Conservation (phyloP, 164 flowering plant species). For the Taxillus chinensis region DNA sequence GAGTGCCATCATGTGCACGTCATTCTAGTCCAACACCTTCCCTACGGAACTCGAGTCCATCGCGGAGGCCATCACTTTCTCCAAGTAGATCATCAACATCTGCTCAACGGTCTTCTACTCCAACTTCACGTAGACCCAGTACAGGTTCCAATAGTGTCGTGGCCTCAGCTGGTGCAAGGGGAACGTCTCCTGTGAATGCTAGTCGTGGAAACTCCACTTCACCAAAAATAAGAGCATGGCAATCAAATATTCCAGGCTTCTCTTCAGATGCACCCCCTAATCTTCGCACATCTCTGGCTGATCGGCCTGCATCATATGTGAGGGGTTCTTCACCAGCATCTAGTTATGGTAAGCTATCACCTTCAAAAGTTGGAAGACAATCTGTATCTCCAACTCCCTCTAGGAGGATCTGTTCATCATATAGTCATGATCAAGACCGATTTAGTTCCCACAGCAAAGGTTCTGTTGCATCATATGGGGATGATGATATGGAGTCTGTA, state of each 20-base stretch:
- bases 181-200: slow-evolving; percentile 58
- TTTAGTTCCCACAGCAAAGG: slow-evolving; percentile 73
- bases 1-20: slow-evolving; percentile 65
- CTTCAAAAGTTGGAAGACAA: slow-evolving; percentile 43
- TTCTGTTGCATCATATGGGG: slow-evolving; percentile 80
- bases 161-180: slow-evolving; percentile 45
- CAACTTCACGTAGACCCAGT: slow-evolving; percentile 63
- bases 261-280: slow-evolving; percentile 88
- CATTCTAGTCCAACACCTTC: slow-evolving; percentile 53
- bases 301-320: slow-evolving; percentile 77
- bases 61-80: slow-evolving; percentile 67
- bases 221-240: slow-evolving; percentile 84
- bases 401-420: slow-evolving; percentile 68
- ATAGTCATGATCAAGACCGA: slow-evolving; percentile 65
- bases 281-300: slow-evolving; percentile 86
- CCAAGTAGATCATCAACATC: slow-evolving; percentile 55
- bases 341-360: slow-evolving; percentile 51
- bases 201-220: slow-evolving; percentile 79
- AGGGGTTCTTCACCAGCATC: slow-evolving; percentile 97
- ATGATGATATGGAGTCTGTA: slow-evolving; percentile 78
- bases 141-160: slow-evolving; percentile 44
- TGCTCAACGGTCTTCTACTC: slow-evolving; percentile 60
- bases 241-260: slow-evolving; percentile 82
- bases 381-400: slow-evolving; percentile 91
- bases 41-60: slow-evolving; percentile 38